A percentile compares a stretch with the other conserved stretches of the same genome.
These are phyloP conservation scores for Acanthamoeba sp. DNA, from an alignment of 208 protist genomes.

Conservation along the genomic window DNA sequence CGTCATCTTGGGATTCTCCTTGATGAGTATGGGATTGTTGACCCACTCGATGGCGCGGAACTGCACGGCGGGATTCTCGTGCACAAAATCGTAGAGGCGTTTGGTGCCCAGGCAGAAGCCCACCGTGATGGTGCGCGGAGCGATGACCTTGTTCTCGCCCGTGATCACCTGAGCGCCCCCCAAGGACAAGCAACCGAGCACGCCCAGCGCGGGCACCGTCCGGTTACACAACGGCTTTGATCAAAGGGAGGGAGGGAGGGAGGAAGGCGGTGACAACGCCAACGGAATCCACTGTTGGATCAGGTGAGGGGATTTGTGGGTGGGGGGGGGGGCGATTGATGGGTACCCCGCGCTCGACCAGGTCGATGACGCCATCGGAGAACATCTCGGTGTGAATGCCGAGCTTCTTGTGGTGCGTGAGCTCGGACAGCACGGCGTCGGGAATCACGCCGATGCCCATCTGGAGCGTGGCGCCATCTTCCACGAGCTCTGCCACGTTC, in stretches of 20 bases:
- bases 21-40: constrained; percentile 83
- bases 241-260: no score
- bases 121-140: constrained; percentile 77
- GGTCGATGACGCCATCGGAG: constrained; percentile 80
- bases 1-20: constrained; percentile 82
- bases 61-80: constrained; percentile 85
- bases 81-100: constrained; percentile 86
- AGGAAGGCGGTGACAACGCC: no score
- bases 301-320: neutral
- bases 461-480: constrained; percentile 85
- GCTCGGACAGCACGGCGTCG: constrained; percentile 79
- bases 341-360: constrained; percentile 82
- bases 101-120: constrained; percentile 77
- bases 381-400: constrained; percentile 90
- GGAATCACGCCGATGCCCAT: constrained; percentile 88
- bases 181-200: no score
- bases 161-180: constrained; percentile 72
- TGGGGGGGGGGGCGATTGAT: constrained; percentile 43
- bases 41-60: constrained; percentile 72
- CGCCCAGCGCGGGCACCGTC: no score
- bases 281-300: no score
- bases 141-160: constrained; percentile 76
- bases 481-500: constrained; percentile 83
- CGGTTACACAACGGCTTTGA: no score
- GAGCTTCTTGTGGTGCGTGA: constrained; percentile 77